phyloP scores from a whole-genome alignment of 495 filamentous ascomycete species.

The Aspergillus mulundensis region DNA sequence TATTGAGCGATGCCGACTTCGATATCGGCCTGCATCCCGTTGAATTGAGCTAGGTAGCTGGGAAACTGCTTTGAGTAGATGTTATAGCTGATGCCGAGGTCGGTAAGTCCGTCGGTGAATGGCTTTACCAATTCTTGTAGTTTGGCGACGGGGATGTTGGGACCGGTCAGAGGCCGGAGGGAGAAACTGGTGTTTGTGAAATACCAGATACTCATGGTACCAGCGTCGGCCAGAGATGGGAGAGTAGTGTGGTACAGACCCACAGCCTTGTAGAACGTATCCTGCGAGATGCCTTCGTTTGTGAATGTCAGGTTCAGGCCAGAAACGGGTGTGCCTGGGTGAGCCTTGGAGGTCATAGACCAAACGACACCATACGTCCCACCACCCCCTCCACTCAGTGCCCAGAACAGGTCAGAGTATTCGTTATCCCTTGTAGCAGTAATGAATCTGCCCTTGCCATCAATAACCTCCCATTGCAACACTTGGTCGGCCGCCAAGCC shows the following conservation, averaged over 20 bases:
- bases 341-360: slow-evolving; percentile 47
- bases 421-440: slow-evolving; percentile 50
- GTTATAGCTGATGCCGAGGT: slow-evolving; percentile 29
- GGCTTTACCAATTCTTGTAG: slow-evolving; percentile 28
- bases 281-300: slow-evolving; percentile 26
- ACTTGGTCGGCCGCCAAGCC: slow-evolving; percentile 63
- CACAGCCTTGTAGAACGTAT: slow-evolving; percentile 43
- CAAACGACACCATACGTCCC: slow-evolving; percentile 61
- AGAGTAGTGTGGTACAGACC: slow-evolving; percentile 39
- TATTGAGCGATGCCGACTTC: slow-evolving; percentile 47
- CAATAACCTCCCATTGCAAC: slow-evolving; percentile 60
- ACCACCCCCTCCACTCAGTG: slow-evolving; percentile 62
- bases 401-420: slow-evolving; percentile 64
- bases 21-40: slow-evolving; percentile 32
- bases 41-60: slow-evolving; percentile 45
- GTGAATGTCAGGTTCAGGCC: slow-evolving; percentile 34
- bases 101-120: slow-evolving; percentile 24
- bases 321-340: slow-evolving; percentile 36
- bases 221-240: slow-evolving; percentile 46
- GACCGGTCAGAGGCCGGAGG: slow-evolving; percentile 39
- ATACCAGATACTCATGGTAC: slow-evolving; percentile 49
- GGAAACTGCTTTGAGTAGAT: slow-evolving; percentile 28
- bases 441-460: slow-evolving; percentile 43
- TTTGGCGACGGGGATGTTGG: slow-evolving; percentile 27
- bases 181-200: slow-evolving; percentile 45